Evolutionary conservation across 257 asterid genomes (phyloP).

Genomic region (Plantago elongata): DNA sequence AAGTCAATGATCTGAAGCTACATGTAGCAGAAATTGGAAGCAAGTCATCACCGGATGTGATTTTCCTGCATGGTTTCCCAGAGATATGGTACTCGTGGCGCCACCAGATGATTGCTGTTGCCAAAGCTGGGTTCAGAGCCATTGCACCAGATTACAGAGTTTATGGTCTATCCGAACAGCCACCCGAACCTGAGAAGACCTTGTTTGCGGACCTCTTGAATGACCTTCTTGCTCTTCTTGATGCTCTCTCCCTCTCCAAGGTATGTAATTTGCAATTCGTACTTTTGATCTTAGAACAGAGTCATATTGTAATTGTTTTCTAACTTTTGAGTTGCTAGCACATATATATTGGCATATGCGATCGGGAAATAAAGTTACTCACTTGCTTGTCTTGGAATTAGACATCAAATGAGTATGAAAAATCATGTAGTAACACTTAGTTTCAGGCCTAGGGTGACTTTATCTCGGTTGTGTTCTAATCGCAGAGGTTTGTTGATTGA

Average conservation of each 20-base stretch:
- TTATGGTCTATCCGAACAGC: conserved; percentile 48
- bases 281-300: neutral
- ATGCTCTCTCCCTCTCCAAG: conserved; percentile 45
- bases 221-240: conserved; percentile 40
- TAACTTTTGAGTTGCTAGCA: too few relatives aligned
- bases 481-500: too few relatives aligned
- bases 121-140: conserved; percentile 44
- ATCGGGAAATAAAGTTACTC: neutral
- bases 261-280: conserved; percentile 13
- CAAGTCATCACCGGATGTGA: conserved; percentile 29
- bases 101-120: conserved; percentile 38
- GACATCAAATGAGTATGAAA: neutral
- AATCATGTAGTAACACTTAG: neutral
- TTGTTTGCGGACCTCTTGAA: conserved; percentile 27
- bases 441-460: too few relatives aligned
- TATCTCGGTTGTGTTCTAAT: too few relatives aligned
- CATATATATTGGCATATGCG: neutral
- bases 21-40: conserved; percentile 22
- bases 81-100: conserved; percentile 56
- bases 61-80: conserved; percentile 49
- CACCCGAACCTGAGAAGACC: conserved; percentile 40
- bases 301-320: neutral
- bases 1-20: conserved; percentile 2
- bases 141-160: conserved; percentile 57
- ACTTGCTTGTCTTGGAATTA: neutral